phyloP scores from a whole-genome alignment of 2,329 filamentous ascomycete species.

The Colletotrichum lupini region DNA sequence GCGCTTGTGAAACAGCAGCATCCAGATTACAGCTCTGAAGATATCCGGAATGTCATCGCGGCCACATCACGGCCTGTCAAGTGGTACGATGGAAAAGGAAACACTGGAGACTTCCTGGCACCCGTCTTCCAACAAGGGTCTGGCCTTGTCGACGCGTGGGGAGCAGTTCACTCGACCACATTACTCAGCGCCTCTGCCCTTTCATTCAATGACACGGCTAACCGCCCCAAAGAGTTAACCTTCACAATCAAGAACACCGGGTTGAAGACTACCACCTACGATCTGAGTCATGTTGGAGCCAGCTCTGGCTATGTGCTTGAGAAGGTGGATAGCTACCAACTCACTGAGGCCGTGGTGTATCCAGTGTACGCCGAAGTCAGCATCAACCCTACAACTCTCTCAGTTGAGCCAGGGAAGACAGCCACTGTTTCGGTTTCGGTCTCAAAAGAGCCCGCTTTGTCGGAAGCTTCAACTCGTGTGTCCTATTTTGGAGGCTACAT shows the following conservation, averaged over 20 bases:
- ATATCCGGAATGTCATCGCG: constrained; percentile 38
- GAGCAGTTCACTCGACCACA: constrained; percentile 47
- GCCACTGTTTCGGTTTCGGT: constrained; percentile 37
- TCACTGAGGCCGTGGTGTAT: neutral
- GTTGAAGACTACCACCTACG: constrained; percentile 43
- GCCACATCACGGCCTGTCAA: constrained; percentile 38
- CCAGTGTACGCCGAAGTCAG: constrained; percentile 2
- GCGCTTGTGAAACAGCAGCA: constrained; percentile 39
- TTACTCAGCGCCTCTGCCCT: constrained; percentile 46
- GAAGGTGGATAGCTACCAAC: constrained; percentile 2
- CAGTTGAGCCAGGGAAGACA: constrained; percentile 34
- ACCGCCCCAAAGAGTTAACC: constrained; percentile 44
- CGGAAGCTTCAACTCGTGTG: constrained; percentile 36
- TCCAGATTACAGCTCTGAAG: constrained; percentile 37
- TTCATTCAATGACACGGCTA: constrained; percentile 52
- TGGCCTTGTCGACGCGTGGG: constrained; percentile 50
- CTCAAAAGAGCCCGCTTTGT: constrained; percentile 20
- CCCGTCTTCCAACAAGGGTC: constrained; percentile 52
- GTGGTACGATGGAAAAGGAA: constrained; percentile 37
- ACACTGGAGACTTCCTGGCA: constrained; percentile 16
- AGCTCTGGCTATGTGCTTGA: constrained; percentile 47
- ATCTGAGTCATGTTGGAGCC: constrained; percentile 41
- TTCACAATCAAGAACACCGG: constrained; percentile 51
- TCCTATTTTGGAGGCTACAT: constrained; percentile 45
- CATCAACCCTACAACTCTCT: constrained; percentile 26